These are phyloP conservation scores for Gastrodia elata DNA, from an alignment of 106 monocot species.

Conservation along the genomic window DNA sequence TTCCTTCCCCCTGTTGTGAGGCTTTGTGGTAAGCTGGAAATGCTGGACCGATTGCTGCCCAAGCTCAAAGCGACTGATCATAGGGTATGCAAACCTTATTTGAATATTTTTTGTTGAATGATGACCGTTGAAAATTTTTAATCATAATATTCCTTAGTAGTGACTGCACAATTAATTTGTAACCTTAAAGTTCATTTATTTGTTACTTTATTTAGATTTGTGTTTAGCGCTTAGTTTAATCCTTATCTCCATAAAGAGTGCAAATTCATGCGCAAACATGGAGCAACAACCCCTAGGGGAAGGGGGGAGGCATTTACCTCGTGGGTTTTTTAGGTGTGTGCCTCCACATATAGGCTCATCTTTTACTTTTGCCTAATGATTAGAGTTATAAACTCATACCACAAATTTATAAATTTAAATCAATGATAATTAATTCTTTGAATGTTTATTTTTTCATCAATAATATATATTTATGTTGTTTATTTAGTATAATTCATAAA, in stretches of 20 bases:
- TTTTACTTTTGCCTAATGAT: too few species aligned
- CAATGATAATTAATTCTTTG: not conserved
- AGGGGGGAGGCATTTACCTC: too few species aligned
- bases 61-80: conserved; percentile 98
- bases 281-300: too few species aligned
- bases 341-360: too few species aligned
- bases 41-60: conserved; percentile 89
- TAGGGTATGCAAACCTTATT: conserved; percentile 39
- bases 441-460: not conserved
- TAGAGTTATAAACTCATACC: too few species aligned
- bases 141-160: not conserved
- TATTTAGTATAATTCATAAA: too few species aligned
- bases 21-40: conserved; percentile 97
- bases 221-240: not conserved
- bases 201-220: not conserved
- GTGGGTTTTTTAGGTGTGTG: too few species aligned
- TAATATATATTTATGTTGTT: too few species aligned
- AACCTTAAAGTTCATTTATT: not conserved
- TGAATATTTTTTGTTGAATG: not conserved
- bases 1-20: conserved; percentile 84
- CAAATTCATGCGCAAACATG: not conserved
- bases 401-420: too few species aligned
- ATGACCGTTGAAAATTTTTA: not conserved
- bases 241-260: not conserved
- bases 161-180: not conserved